Base-by-base conservation (phyloP, 257 asterid species). In the Scutellaria baicalensis region DNA sequence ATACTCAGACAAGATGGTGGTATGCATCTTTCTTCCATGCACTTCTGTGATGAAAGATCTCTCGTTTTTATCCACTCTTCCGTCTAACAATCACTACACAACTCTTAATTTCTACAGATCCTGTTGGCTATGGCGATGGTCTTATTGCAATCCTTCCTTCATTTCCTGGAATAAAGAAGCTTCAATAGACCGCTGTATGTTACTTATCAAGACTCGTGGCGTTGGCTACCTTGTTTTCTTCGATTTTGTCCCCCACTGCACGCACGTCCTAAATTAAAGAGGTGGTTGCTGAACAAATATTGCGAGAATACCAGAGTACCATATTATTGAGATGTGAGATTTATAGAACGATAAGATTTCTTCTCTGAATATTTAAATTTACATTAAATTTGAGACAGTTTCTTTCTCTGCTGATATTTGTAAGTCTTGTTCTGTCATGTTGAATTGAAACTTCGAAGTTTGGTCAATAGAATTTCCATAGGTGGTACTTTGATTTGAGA, bases 101-200 rank as follows among this genome's bases (percentile, higher is more conserved):
- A 61, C 35, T 60, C 56, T 33, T 40, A 57, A 72, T 10, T 14
- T 44, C 57, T 12, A 76, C 88, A 93, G 98, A 85, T 16, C 90
- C 88, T 3, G 93, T 93, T 66, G 98, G 95, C 9, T 93, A 93
- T 42, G 95, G 90, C 0, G 98, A 93, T 52, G 84, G 93, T 62
- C 89, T 93, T 39, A 85, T 93, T 20, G 89, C 95, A 14, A 45
- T 92, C 63, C 92, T 86, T 61, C 98, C 98, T 78, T 90, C 93
- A 5, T 89, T 92, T 81, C 97, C 95, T n/a, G 97, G 98, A 50
- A 88, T 92, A 60, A 83, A 82, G 84, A 88, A 83, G 83, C 91
- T 85, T 66, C 82, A 83, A 54, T 74, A 82, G 79, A 70, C 52
- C 12, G 5, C 4, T 17, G 3, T 64, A 2, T 48, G 58, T 66